Conservation (phyloP, 2,329 filamentous ascomycete genomes). For the Helminthosporium solani region DNA sequence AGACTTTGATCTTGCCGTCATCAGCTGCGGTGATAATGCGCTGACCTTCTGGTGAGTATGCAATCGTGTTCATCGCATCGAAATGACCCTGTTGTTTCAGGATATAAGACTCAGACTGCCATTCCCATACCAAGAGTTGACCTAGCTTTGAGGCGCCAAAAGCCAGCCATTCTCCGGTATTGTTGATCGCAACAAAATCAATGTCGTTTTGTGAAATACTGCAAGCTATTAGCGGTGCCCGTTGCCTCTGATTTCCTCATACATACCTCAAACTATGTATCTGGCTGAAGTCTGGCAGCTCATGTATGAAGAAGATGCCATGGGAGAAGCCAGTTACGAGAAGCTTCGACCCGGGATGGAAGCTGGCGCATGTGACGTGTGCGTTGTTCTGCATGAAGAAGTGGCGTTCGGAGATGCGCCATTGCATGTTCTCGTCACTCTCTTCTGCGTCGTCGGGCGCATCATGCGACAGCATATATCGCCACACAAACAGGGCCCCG, state of each 20-base stretch:
- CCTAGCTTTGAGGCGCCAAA: conserved; percentile 95
- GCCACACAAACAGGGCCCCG: conserved; percentile 94
- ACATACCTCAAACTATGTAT: conserved; percentile 73
- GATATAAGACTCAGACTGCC: conserved; percentile 99
- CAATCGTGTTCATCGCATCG: conserved; percentile 89
- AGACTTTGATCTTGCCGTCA: conserved; percentile 97
- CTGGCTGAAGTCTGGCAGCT: conserved; percentile 92
- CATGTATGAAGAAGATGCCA: conserved; percentile 89
- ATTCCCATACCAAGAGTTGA: conserved; percentile 98
- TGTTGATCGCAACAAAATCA: conserved; percentile 91
- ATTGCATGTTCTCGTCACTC: conserved; percentile 70
- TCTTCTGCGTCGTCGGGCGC: conserved; percentile 55
- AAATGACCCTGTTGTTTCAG: conserved; percentile 98
- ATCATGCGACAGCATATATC: conserved; percentile 67
- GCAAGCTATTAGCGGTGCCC: conserved; percentile 34
- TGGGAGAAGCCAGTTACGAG: conserved; percentile 96
- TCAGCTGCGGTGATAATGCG: conserved; percentile 91
- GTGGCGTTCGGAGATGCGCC: conserved; percentile 87
- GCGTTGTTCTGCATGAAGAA: conserved; percentile 93
- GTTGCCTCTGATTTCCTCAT: not conserved
- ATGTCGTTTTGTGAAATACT: conserved; percentile 98
- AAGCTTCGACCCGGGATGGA: conserved; percentile 82
- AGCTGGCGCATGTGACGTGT: conserved; percentile 85
- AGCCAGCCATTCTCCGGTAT: conserved; percentile 92
- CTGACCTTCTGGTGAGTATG: conserved; percentile 91